Evolutionary conservation across 352 stramenopile genomes (phyloP).

Genomic region (Aphanomyces astaci): DNA sequence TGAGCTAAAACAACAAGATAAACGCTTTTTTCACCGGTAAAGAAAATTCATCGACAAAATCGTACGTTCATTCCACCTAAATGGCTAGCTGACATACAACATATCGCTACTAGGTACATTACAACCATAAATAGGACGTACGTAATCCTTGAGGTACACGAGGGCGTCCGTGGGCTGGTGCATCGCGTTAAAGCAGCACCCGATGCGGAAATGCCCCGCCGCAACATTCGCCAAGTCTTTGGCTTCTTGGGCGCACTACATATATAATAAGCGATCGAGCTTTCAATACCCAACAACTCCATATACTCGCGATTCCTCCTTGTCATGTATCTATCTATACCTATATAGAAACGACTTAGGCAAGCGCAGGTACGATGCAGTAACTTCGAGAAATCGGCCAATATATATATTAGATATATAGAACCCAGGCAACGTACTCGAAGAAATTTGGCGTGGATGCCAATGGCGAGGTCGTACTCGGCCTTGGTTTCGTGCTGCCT

Average conservation of each 20-base stretch:
- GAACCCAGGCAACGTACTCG: slow-evolving; percentile 30
- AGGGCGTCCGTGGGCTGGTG: slow-evolving; percentile 54
- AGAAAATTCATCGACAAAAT: no score
- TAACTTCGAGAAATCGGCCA: slow-evolving; percentile 7
- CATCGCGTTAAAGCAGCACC: slow-evolving; percentile 63
- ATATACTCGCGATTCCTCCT: no score
- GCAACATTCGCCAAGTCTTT: slow-evolving; percentile 47
- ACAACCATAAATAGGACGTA: slow-evolving; percentile 24
- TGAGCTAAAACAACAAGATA: slow-evolving; percentile 29
- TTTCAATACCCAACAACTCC: no score
- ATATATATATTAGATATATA: slow-evolving; percentile 9
- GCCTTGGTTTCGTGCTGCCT: slow-evolving; percentile 34
- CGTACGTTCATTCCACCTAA: no score
- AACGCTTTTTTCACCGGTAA: slow-evolving; percentile 1
- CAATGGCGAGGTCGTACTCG: slow-evolving; percentile 44
- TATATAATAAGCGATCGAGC: no score
- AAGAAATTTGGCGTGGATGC: slow-evolving; percentile 65
- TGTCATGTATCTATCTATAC: no score
- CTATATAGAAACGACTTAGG: no score
- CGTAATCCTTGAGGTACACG: slow-evolving; percentile 77
- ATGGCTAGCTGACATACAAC: no score
- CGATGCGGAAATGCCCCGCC: slow-evolving; percentile 68
- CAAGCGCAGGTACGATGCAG: no score
- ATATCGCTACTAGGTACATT: no score
- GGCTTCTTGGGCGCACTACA: slow-evolving; percentile 48